Evolutionary conservation across 2,329 filamentous ascomycete genomes (phyloP), one percentile per base, ranked within the genome.

Genomic region (Fusarium sp.): DNA sequence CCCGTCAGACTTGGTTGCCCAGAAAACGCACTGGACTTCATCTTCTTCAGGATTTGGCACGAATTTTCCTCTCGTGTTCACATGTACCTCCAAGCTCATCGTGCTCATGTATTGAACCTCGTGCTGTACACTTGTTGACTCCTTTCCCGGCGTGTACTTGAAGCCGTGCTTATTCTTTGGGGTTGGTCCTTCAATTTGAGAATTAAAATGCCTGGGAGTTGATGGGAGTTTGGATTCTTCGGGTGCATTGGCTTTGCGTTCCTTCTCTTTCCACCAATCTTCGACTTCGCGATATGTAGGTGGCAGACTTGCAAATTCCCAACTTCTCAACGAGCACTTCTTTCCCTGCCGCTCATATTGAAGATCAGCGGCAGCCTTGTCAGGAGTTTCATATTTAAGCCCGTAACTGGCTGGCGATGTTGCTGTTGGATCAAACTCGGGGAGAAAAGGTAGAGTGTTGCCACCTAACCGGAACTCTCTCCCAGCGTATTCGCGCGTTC

Each of bases 81-180:
- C 90, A 75, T 99, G 95, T 6, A 98, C 81, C 76, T 99, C 96
- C 8, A 99, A 79, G 69, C 94, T 96, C 92, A 99, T 94, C 19
- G 91, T 93, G 70, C 92, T 97, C 96, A 99, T 98, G 76, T 97
- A 97, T 70, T 96, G 92, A 4, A 88, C 89, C 76, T 96, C 93
- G 68, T 95, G 92, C 73, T 93, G 88, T 19, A 96, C 89, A 68
- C 89, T 93, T 0, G 90, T 91, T 2, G 89, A 89, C 68, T 89
- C 88, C 63, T 86, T 85, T 74, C 89, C 92, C 69, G 94, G 93
- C 0, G 91, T 93, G 76, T 92, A 97, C 75, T 94, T 96, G 82
- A 94, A 95, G 0, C 91, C 93, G 75, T 95, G 85, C 62, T 88
- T 90, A 72, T 93, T 92, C 75, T 86, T 91, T 51, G 95, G 94